These are phyloP conservation scores for Aspergillus bertholletiae DNA, from an alignment of 495 filamentous ascomycete genomes.

Conservation along the genomic window DNA sequence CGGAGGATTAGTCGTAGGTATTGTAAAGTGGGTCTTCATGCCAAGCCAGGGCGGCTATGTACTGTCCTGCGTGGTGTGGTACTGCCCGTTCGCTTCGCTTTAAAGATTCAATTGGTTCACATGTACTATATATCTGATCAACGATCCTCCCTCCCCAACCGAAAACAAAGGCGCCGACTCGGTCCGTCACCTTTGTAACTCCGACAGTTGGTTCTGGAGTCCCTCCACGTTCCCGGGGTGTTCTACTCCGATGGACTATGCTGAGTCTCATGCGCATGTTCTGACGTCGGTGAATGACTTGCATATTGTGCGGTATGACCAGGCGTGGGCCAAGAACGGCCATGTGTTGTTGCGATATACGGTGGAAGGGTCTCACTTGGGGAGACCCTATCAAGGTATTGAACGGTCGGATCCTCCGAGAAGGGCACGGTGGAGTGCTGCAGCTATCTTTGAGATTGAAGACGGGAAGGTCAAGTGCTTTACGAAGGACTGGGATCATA, in stretches of 20 bases:
- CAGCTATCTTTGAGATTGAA: conserved; percentile 9
- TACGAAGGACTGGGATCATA: conserved; percentile 11
- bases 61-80: too few relatives aligned
- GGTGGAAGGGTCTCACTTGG: conserved; percentile 4
- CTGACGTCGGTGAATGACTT: conserved; percentile 4
- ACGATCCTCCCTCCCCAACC: conserved; percentile 8
- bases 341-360: conserved; percentile 9
- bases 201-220: conserved; percentile 5
- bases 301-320: conserved; percentile 9
- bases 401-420: conserved; percentile 3
- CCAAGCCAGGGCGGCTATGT: too few relatives aligned
- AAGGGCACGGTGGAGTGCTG: conserved; percentile 8
- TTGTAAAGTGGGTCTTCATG: too few relatives aligned
- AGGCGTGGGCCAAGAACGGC: conserved; percentile 9
- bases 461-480: conserved; percentile 5
- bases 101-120: too few relatives aligned
- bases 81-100: too few relatives aligned
- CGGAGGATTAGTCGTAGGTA: too few relatives aligned
- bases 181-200: conserved; percentile 6
- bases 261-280: conserved; percentile 7
- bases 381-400: conserved; percentile 4
- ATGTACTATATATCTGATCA: too few relatives aligned
- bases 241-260: conserved; percentile 9
- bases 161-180: conserved; percentile 6
- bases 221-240: conserved; percentile 11